These are phyloP conservation scores for Lasiosphaeriaceae sp. DNA, from an alignment of 495 filamentous ascomycete genomes.

Conservation along the genomic window DNA sequence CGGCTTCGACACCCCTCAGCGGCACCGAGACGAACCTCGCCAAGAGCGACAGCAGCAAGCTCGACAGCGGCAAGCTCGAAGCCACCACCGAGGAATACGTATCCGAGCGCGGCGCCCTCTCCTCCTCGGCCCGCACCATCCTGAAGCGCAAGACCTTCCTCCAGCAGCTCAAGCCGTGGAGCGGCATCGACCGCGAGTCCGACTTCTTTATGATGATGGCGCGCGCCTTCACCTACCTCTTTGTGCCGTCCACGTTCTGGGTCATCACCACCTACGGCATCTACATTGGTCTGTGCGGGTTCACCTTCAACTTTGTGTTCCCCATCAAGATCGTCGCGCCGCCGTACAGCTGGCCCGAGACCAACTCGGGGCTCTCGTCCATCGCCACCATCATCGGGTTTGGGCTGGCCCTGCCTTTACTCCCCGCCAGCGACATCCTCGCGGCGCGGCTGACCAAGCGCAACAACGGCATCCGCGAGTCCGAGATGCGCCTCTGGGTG, in stretches of 20 bases:
- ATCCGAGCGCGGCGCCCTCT: neutral
- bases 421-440: conserved; percentile 54
- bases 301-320: conserved; percentile 47
- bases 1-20: conserved; percentile 3
- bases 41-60: neutral
- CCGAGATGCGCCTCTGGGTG: conserved; percentile 63
- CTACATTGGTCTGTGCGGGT: conserved; percentile 31
- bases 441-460: conserved; percentile 52
- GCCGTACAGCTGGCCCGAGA: conserved; percentile 36
- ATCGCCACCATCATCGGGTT: conserved; percentile 52
- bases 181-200: conserved; percentile 37
- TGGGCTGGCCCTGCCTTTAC: conserved; percentile 44
- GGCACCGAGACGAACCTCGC: conserved; percentile 14
- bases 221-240: conserved; percentile 50
- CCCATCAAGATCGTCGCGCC: conserved; percentile 59
- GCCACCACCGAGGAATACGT: neutral
- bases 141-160: conserved; percentile 40
- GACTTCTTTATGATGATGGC: conserved; percentile 47
- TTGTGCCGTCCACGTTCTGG: conserved; percentile 54
- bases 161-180: conserved; percentile 39
- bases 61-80: too few relatives aligned
- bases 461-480: conserved; percentile 63
- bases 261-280: conserved; percentile 47
- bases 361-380: conserved; percentile 57
- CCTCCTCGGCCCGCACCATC: neutral